A percentile compares a stretch with the other conserved stretches of the same genome.
phyloP scores from a whole-genome alignment of 495 filamentous ascomycete species.

The Lepraria neglecta region DNA sequence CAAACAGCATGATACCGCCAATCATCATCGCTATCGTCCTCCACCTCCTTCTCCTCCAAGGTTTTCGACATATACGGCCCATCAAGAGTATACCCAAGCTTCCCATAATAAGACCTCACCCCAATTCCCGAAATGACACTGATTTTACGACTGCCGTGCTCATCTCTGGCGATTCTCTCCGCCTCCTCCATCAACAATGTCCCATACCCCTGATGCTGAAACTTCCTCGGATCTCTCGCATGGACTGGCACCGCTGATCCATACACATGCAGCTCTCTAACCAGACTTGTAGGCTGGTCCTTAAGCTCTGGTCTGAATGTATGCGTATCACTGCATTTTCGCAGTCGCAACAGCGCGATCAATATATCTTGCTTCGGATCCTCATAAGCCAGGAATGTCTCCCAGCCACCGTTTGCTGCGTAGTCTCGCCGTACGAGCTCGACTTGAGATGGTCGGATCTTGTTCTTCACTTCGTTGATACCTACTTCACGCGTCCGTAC shows the following conservation, averaged over 20 bases:
- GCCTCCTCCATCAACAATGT: conserved; percentile 97
- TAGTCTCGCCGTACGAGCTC: conserved; percentile 97
- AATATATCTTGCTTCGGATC: conserved; percentile 98
- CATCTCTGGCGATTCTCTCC: conserved; percentile 85
- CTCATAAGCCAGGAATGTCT: conserved; percentile 96
- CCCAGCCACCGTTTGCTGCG: conserved; percentile 90
- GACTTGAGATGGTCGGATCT: conserved; percentile 91
- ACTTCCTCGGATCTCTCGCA: conserved; percentile 86
- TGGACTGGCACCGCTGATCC: conserved; percentile 93
- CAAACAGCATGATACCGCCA: conserved; percentile 17
- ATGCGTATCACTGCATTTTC: conserved; percentile 82
- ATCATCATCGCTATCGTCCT: conserved; percentile 40
- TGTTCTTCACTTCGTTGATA: conserved; percentile 97
- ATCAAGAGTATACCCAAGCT: conserved; percentile 86
- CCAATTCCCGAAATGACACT: conserved; percentile 94
- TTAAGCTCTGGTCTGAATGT: conserved; percentile 87
- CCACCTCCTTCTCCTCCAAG: conserved; percentile 37
- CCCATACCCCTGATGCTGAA: conserved; percentile 96
- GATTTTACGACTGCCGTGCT: conserved; percentile 90
- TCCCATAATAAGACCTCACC: conserved; percentile 87
- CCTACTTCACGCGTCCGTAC: conserved; percentile 97
- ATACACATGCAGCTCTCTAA: conserved; percentile 94
- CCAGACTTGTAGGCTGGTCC: conserved; percentile 80
- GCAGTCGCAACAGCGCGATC: conserved; percentile 80
- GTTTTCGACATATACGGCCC: conserved; percentile 85